Conservation (phyloP, 2,329 filamentous ascomycete species). For the Ophiostoma ulmi region DNA sequence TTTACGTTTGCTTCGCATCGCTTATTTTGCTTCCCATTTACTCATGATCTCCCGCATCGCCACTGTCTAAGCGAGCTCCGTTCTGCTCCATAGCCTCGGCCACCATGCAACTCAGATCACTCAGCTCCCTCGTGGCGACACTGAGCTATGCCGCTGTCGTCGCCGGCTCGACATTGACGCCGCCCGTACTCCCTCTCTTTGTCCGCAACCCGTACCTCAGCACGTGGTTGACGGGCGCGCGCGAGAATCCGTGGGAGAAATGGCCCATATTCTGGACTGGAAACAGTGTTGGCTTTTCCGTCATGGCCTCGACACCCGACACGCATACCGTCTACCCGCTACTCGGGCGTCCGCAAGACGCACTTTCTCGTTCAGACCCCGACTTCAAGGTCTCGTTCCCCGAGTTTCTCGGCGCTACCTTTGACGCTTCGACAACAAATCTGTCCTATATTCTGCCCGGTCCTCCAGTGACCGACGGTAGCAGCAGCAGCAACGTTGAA, state of each 20-base stretch:
- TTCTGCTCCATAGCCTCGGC: background rate
- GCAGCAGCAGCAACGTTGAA: slow-evolving; percentile 24
- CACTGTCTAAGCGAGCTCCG: slow-evolving; percentile 1
- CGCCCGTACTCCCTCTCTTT: slow-evolving; percentile 52
- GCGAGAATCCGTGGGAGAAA: slow-evolving; percentile 69
- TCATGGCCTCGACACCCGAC: slow-evolving; percentile 44
- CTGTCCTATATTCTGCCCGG: slow-evolving; percentile 42
- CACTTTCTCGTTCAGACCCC: slow-evolving; percentile 34
- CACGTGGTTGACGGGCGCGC: slow-evolving; percentile 59
- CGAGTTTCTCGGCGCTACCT: slow-evolving; percentile 29
- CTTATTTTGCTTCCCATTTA: background rate
- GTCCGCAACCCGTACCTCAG: slow-evolving; percentile 58
- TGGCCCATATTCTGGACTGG: slow-evolving; percentile 64
- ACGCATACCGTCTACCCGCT: slow-evolving; percentile 45
- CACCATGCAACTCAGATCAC: slow-evolving; percentile 24
- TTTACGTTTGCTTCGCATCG: background rate
- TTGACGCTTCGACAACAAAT: slow-evolving; percentile 30
- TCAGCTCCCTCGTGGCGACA: slow-evolving; percentile 20
- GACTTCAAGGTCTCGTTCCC: slow-evolving; percentile 41
- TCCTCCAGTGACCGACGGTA: slow-evolving; percentile 16
- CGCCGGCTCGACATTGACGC: slow-evolving; percentile 49
- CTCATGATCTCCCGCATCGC: slow-evolving; percentile 10
- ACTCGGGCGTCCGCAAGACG: slow-evolving; percentile 49
- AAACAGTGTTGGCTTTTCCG: slow-evolving; percentile 43
- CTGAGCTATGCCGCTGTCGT: slow-evolving; percentile 33